Evolutionary conservation across 305 asterid genomes (phyloP), one percentile per base, ranked within the genome.

Genomic region (Solanum aculeatissimum): DNA sequence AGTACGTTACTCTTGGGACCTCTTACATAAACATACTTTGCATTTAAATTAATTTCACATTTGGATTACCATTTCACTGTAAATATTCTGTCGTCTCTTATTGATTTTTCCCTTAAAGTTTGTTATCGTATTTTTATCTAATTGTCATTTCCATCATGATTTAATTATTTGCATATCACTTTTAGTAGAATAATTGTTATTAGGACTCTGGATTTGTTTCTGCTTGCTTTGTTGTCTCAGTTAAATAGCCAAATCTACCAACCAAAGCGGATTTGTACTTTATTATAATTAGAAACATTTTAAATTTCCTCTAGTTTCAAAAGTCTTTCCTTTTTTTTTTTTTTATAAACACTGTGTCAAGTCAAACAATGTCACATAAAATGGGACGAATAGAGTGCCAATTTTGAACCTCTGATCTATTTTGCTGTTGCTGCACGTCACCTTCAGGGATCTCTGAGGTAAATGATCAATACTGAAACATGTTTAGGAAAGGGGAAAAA

Each of bases 321-420:
- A n/a, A n/a, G n/a, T n/a, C n/a, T n/a, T n/a, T n/a, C n/a, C n/a
- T n/a, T n/a, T n/a, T n/a, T n/a, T n/a, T n/a, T n/a, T n/a, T n/a
- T n/a, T n/a, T n/a, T n/a, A n/a, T n/a, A n/a, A n/a, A n/a, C 40
- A 35, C 7, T 1, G 2, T 35, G 1, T 0, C 40, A 4, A 35
- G 6, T 4, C 7, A 35, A 35, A 4, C 1, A 6, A 35, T 4
- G 6, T 0, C 7, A 4, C 38, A 32, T 32, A 32, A 32, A 32
- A 32, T 32, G 40, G 7, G 5, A 35, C 6, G 7, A 6, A 35
- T 6, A 6, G 40, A 35, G 7, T 35, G 5, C 40, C 7, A 35
- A 35, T 45, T 23, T 23, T 1, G 12, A 14, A 68, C 49, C 38
- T 68, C 23, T 35, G 45, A 68, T 68, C 75, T 32, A n/a, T 16